Evolutionary conservation across 2,329 filamentous ascomycete species (phyloP), one percentile per base, ranked within the genome.

Genomic region (Trichoderma oligosporum): DNA sequence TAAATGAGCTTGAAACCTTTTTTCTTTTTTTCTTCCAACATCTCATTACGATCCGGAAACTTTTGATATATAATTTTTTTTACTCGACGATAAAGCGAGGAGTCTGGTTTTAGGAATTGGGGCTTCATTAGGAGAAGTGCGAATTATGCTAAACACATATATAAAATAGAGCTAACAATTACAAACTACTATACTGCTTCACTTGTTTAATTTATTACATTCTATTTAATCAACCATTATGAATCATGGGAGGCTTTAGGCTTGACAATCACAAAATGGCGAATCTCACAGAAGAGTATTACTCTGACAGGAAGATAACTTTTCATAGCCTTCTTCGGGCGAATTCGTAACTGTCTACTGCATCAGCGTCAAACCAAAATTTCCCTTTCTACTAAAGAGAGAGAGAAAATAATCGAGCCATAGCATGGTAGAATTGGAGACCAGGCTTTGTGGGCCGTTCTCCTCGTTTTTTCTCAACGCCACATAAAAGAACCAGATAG

Each of bases 391-490:
- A 55, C 2, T 22, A 46, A 27, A 45, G 33, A 46, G 31, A 16
- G 41, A 16, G 22, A 65, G 61, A 66, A 56, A 42, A n/a, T 61
- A 64, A 65, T 61, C 51, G 65, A 63, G 78, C 77, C n/a, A 78
- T 74, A 73, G 71, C 72, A 73, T 70, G 65, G 73, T 76, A 77
- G 75, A 76, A 72, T 84, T 55, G 79, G 80, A 78, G 82, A 85
- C 81, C 82, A 84, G 82, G 82, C 81, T 75, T 75, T 74, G 39
- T 46, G 31, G 71, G 84, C 84, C 84, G 84, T 87, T 86, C 84
- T 78, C 82, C 84, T 81, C 84, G 84, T 85, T 80, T 78, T 56
- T 83, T 85, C 82, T 85, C 82, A 83, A 81, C 78, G 79, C 81
- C 82, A 82, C 77, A 81, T 76, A 76, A 70, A 77, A 74, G 53